Percentiles rank a stretch among this genome's conserved stretches.
Evolutionary conservation across 2,329 filamentous ascomycete species (phyloP).

Genomic region (Fusarium sublunatum): DNA sequence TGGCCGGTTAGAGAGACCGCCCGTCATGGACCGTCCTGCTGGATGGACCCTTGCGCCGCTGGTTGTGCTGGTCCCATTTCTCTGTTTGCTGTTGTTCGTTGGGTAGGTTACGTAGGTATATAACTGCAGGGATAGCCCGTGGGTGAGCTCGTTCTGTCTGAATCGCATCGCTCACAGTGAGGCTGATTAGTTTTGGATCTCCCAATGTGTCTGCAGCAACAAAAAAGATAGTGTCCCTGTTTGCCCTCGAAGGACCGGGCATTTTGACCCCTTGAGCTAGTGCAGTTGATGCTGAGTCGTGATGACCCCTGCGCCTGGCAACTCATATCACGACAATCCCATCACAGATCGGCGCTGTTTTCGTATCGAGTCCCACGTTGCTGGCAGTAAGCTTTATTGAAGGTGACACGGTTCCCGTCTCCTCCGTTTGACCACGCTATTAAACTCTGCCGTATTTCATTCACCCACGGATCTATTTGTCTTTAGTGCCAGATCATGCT

Average conservation of each 20-base stretch:
- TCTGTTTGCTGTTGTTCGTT: conserved; percentile 16
- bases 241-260: conserved; percentile 1
- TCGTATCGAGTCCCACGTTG: neutral
- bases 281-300: conserved; percentile 23
- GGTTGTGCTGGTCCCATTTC: neutral
- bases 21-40: conserved; percentile 12
- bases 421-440: neutral
- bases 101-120: neutral
- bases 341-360: conserved; percentile 8
- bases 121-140: neutral
- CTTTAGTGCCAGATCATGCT: neutral
- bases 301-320: conserved; percentile 7
- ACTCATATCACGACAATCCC: conserved; percentile 8
- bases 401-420: neutral
- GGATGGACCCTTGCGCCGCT: conserved; percentile 32
- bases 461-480: neutral
- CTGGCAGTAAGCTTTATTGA: neutral
- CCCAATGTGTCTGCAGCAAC: neutral
- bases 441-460: neutral
- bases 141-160: conserved; percentile 12
- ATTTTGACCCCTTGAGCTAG: conserved; percentile 24
- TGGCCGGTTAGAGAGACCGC: conserved; percentile 37
- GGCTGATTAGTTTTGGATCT: conserved; percentile 6
- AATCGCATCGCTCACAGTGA: conserved; percentile 9
- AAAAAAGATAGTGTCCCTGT: neutral